These are phyloP conservation scores for Mycena haematopus DNA, from an alignment of 768 basidiomycete species.

Conservation along the genomic window DNA sequence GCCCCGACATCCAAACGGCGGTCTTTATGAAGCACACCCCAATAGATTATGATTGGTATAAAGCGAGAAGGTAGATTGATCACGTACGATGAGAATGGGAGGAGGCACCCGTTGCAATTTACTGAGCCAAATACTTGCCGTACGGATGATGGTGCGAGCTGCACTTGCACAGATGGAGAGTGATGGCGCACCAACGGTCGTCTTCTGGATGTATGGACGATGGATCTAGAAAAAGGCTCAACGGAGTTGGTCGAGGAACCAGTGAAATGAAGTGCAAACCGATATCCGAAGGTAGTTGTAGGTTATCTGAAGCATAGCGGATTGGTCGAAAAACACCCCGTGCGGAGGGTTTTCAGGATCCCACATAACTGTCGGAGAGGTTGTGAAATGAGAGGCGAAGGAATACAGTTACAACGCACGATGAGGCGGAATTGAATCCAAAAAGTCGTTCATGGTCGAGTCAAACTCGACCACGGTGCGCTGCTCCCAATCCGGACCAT, in stretches of 20 bases:
- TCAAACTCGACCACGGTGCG: constrained; percentile 65
- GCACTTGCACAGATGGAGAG: constrained; percentile 61
- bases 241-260: constrained; percentile 29
- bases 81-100: constrained; percentile 9
- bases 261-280: constrained; percentile 38
- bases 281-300: constrained; percentile 53
- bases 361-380: constrained; percentile 27
- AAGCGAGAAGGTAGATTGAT: background rate
- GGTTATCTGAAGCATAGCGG: constrained; percentile 42
- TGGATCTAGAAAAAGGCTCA: constrained; percentile 44
- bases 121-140: constrained; percentile 40
- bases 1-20: constrained; percentile 4
- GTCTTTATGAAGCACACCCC: background rate
- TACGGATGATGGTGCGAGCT: constrained; percentile 52
- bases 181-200: constrained; percentile 45
- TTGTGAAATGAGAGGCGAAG: background rate
- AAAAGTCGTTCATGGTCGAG: constrained; percentile 65
- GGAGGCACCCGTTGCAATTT: constrained; percentile 5
- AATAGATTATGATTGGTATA: background rate
- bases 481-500: constrained; percentile 63
- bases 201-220: constrained; percentile 51
- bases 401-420: constrained; percentile 39
- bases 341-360: constrained; percentile 18
- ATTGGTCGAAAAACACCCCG: constrained; percentile 45
- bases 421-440: constrained; percentile 62